Base-by-base conservation (phyloP, 2,329 filamentous ascomycete genomes). In the Thielaviopsis musarum region DNA sequence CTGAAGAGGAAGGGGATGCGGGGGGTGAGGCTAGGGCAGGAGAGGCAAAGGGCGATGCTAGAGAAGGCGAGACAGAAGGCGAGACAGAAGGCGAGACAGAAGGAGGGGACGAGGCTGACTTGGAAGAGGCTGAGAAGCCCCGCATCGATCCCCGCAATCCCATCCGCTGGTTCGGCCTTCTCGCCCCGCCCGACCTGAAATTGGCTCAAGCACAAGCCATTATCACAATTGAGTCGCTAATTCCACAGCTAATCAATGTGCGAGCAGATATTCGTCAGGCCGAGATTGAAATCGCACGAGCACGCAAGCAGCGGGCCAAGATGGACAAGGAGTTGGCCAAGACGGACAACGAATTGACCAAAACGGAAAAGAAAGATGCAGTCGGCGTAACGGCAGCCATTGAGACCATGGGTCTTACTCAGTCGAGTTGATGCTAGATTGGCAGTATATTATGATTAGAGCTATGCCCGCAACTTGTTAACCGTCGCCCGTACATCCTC, bases 281-380 rank as follows among this genome's bases (percentile, higher is more conserved):
- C 5, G 86, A 90, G 71, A 81, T 84, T 57, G 79, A 85, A 64
- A 82, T 91, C 58, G 75, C 84, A 45, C 73, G 84, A 60, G 78
- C 77, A 41, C 72, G 76, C 60, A 82, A 83, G 71, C 75, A 68
- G 69, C 71, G 77, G 41, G 73, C 74, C 26, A 81, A 79, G 67
- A 72, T 71, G 1, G 72, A 21, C 5, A 54, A 28, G 24, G 57
- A 54, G 21, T 21, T 38, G 48, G 49, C 21, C 5, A 41, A 52
- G n/a, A n/a, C n/a, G n/a, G n/a, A n/a, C n/a, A n/a, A n/a, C n/a
- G n/a, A n/a, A n/a, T n/a, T n/a, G n/a, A n/a, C n/a, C n/a, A 19
- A 5, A 24, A 15, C 26, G 26, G 26, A 28, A 28, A 28, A 28
- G 30, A 53, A n/a, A 3, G 22, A 53, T 26, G 21, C 12, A 1